Conservation (phyloP, 2,329 filamentous ascomycete species). For the Aspergillus candidus region DNA sequence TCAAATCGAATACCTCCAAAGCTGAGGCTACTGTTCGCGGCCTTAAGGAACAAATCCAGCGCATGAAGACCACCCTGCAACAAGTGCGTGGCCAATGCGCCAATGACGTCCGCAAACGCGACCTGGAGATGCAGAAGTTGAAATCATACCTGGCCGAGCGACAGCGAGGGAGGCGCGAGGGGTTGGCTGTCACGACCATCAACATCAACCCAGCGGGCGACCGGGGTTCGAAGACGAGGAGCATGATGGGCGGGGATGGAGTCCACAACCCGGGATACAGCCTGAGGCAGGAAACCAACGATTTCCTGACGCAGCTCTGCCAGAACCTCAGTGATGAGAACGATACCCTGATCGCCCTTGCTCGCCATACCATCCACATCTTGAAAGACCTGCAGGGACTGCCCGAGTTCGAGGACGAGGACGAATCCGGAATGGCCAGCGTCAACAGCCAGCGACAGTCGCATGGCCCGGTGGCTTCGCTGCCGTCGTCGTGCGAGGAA, state of each 20-base stretch:
- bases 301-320: constrained; percentile 79
- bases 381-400: constrained; percentile 58
- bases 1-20: constrained; percentile 63
- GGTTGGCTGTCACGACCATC: constrained; percentile 44
- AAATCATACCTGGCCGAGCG: constrained; percentile 77
- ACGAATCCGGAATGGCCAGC: constrained; percentile 25
- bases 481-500: constrained; percentile 59
- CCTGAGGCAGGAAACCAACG: constrained; percentile 79
- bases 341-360: constrained; percentile 67
- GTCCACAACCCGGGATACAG: constrained; percentile 57
- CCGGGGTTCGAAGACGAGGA: constrained; percentile 23
- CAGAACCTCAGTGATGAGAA: constrained; percentile 87
- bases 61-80: constrained; percentile 70
- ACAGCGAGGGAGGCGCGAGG: constrained; percentile 54
- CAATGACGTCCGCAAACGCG: constrained; percentile 84
- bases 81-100: constrained; percentile 83
- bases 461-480: constrained; percentile 33
- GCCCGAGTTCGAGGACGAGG: constrained; percentile 20
- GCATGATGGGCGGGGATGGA: constrained; percentile 32
- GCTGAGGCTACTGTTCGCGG: constrained; percentile 68
- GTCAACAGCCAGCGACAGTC: constrained; percentile 17
- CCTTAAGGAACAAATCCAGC: constrained; percentile 77
- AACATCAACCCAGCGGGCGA: constrained; percentile 39
- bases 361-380: constrained; percentile 64
- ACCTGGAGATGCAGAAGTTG: constrained; percentile 79